Conservation (phyloP, 2,329 filamentous ascomycete species). For the Penicillium sp. region DNA sequence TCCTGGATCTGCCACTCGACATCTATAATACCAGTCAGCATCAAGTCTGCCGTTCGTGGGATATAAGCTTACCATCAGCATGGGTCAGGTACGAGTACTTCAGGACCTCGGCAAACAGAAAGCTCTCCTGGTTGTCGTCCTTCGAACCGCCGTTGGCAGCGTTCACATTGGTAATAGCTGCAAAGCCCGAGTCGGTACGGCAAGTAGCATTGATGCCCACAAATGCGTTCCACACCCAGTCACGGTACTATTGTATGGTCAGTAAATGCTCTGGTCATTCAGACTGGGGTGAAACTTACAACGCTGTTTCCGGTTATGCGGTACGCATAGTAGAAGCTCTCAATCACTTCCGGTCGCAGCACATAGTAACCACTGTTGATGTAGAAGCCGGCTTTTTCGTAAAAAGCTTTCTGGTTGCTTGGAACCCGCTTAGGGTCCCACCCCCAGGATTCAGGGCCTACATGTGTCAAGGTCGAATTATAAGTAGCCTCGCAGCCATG, state of each 20-base stretch:
- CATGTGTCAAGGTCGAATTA: conserved; percentile 63
- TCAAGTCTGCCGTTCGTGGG: neutral
- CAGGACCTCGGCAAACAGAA: conserved; percentile 83
- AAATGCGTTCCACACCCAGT: conserved; percentile 83
- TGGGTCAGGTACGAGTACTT: conserved; percentile 81
- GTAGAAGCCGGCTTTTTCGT: conserved; percentile 69
- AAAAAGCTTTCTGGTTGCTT: conserved; percentile 57
- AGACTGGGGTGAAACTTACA: conserved; percentile 19
- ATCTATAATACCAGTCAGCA: conserved; percentile 43
- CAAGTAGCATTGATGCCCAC: conserved; percentile 65
- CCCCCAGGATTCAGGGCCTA: conserved; percentile 72
- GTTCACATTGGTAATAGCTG: conserved; percentile 67
- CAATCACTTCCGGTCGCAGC: conserved; percentile 77
- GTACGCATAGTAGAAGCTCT: conserved; percentile 85
- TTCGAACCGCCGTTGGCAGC: conserved; percentile 59
- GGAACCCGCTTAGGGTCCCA: conserved; percentile 59
- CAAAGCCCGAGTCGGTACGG: conserved; percentile 66
- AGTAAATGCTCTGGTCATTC: neutral
- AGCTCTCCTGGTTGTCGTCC: conserved; percentile 77
- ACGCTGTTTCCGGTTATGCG: conserved; percentile 71
- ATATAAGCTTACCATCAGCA: conserved; percentile 38
- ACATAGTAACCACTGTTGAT: conserved; percentile 63
- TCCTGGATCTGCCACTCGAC: conserved; percentile 58
- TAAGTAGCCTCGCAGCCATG: conserved; percentile 76
- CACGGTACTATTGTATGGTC: conserved; percentile 59